Conservation (phyloP, 176 grass and related monocot genomes). For the Juncus inflexus region DNA sequence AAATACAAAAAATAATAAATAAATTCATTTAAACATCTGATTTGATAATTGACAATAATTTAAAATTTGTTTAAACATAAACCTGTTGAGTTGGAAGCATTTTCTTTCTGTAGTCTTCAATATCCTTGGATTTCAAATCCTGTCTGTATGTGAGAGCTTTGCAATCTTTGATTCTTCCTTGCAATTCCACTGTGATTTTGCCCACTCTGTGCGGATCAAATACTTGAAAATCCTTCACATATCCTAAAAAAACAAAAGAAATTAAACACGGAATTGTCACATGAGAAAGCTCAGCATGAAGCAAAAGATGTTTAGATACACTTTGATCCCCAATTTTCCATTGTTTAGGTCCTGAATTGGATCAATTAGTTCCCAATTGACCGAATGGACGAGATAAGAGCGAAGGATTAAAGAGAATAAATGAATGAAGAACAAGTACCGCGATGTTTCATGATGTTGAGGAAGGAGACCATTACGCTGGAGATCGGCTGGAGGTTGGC, state of each 20-base stretch:
- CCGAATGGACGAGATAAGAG: not conserved
- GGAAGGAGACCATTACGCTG: slow-evolving; percentile 81
- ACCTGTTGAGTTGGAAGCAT: slow-evolving; percentile 92
- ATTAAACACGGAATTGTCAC: not conserved
- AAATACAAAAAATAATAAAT: not conserved
- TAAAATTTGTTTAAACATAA: not conserved
- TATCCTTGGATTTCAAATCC: slow-evolving; percentile 70
- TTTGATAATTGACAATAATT: not conserved
- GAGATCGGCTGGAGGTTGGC: slow-evolving; percentile 80
- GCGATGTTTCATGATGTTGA: slow-evolving; percentile 95
- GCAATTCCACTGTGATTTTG: slow-evolving; percentile 70
- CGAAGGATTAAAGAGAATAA: not conserved
- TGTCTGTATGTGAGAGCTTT: slow-evolving; percentile 81
- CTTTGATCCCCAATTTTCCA: not conserved
- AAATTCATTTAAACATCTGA: not conserved
- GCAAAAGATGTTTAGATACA: not conserved
- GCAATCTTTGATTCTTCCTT: slow-evolving; percentile 82
- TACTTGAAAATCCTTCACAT: slow-evolving; percentile 82
- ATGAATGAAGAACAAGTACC: slow-evolving; percentile 28
- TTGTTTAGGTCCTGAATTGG: not conserved
- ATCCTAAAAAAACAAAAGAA: slow-evolving; percentile 41
- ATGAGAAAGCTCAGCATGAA: not conserved
- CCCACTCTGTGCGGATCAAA: slow-evolving; percentile 83
- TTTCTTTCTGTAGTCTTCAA: slow-evolving; percentile 66
- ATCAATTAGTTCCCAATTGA: slow-evolving; percentile 6